phyloP scores from a whole-genome alignment of 2,329 filamentous ascomycete species.

The Apiospora phragmitis region DNA sequence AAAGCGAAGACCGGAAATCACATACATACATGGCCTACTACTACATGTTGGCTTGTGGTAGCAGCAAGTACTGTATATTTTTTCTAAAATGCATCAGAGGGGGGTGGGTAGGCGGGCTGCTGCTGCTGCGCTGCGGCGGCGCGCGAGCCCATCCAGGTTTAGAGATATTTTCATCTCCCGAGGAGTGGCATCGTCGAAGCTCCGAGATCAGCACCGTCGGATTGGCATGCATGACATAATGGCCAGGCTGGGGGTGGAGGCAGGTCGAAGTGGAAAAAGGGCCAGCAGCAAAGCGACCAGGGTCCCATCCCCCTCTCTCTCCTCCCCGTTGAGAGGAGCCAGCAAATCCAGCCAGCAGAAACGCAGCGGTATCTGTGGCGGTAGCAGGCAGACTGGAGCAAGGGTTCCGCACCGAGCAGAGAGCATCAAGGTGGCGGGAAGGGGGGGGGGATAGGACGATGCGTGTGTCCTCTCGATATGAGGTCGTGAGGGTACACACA shows the following conservation, averaged over 20 bases:
- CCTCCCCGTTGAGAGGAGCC: not conserved
- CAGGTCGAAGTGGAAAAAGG: not conserved
- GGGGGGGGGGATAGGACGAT: not conserved
- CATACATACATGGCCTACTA: not conserved
- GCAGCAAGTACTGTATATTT: not conserved
- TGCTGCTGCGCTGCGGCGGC: not conserved
- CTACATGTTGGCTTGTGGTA: not conserved
- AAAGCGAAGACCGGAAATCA: not conserved
- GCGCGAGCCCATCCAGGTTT: not conserved
- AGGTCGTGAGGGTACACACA: not conserved
- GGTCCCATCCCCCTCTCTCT: not conserved
- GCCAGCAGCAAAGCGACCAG: not conserved
- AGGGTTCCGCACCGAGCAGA: not conserved
- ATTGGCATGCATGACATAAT: slow-evolving; percentile 7
- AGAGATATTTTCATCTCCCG: slow-evolving; percentile 4
- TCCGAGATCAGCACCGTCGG: slow-evolving; percentile 6
- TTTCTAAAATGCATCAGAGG: not conserved
- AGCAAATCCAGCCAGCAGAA: not conserved
- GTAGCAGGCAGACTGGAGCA: not conserved
- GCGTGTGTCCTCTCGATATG: not conserved
- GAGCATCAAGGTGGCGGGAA: not conserved
- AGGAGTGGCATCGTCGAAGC: not conserved
- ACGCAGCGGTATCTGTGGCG: not conserved
- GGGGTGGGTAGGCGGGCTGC: too few species aligned
- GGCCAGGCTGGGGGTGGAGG: slow-evolving; percentile 7